Percentiles rank a stretch among this genome's conserved stretches.
These are phyloP conservation scores for Phytophthora tentaculata DNA, from an alignment of 352 stramenopile genomes.

Conservation along the genomic window DNA sequence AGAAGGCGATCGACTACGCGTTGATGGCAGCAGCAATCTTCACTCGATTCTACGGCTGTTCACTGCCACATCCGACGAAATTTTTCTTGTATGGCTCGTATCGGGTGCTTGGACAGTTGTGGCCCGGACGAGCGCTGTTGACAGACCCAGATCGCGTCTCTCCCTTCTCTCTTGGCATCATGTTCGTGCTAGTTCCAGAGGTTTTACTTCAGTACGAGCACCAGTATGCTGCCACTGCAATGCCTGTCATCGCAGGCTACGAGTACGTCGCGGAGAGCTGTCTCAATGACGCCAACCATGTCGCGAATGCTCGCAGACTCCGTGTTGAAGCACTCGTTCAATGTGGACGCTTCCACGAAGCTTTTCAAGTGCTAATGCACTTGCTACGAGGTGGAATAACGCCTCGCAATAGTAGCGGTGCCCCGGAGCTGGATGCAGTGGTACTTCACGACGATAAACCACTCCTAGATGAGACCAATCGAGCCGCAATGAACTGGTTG, in stretches of 20 bases:
- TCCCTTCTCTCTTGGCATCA: conserved; percentile 40
- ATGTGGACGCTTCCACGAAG: conserved; percentile 61
- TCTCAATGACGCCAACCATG: conserved; percentile 55
- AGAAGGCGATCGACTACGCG: conserved; percentile 61
- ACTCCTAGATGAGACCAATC: conserved; percentile 45
- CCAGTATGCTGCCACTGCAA: conserved; percentile 46
- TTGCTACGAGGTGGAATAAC: conserved; percentile 36
- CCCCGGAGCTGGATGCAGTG: conserved; percentile 4
- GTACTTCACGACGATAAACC: conserved; percentile 47
- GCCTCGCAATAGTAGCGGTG: conserved; percentile 19
- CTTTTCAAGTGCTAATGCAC: conserved; percentile 38
- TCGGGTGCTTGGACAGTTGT: conserved; percentile 55
- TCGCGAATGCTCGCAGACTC: conserved; percentile 58
- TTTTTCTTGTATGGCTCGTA: conserved; percentile 71
- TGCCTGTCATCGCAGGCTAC: conserved; percentile 68
- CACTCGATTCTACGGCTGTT: conserved; percentile 60
- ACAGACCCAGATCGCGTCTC: conserved; percentile 49
- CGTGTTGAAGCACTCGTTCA: conserved; percentile 58
- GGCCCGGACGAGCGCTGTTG: conserved; percentile 61
- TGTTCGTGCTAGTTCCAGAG: conserved; percentile 54
- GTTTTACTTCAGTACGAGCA: conserved; percentile 61
- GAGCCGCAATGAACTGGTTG: conserved; percentile 45
- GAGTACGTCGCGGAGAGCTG: conserved; percentile 51
- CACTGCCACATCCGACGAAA: conserved; percentile 64
- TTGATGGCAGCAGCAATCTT: conserved; percentile 71